These are phyloP conservation scores for Chenopodium berlandieri DNA, from an alignment of 148 eudicot species.

Conservation along the genomic window DNA sequence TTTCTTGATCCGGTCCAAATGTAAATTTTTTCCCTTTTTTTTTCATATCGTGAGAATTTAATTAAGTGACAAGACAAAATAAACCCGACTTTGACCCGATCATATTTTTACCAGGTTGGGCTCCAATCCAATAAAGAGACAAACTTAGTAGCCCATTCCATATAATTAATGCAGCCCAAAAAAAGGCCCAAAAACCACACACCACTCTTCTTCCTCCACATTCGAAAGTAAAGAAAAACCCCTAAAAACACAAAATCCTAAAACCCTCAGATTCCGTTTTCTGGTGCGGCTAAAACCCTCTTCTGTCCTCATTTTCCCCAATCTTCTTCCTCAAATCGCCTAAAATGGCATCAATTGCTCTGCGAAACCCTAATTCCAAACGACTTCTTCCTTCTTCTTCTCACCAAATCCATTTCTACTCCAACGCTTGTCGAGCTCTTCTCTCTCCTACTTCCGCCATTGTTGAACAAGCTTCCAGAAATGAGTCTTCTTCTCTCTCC, in stretches of 20 bases:
- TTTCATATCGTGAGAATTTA: too few relatives aligned
- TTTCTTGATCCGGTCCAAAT: too few relatives aligned
- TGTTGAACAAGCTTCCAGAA: constrained; percentile 31
- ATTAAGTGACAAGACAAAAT: too few relatives aligned
- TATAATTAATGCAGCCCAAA: not conserved
- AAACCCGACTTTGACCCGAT: too few relatives aligned
- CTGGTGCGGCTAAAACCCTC: constrained; percentile 19
- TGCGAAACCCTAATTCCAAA: constrained; percentile 55
- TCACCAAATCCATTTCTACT: constrained; percentile 38
- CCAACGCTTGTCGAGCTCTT: constrained; percentile 38
- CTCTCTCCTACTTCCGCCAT: constrained; percentile 39
- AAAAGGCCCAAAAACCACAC: not conserved
- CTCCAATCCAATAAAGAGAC: too few relatives aligned
- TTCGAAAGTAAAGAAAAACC: not conserved
- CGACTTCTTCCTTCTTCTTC: constrained; percentile 47
- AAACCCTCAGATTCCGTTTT: not conserved
- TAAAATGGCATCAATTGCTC: constrained; percentile 62
- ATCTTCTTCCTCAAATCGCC: not conserved
- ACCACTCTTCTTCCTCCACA: not conserved
- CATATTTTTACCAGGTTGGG: too few relatives aligned
- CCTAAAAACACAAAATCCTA: not conserved
- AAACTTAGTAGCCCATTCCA: too few relatives aligned
- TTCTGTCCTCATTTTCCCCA: not conserved
- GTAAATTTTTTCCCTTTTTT: too few relatives aligned
- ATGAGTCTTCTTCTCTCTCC: constrained; percentile 27